These are phyloP conservation scores for Elaeis guineensis DNA, from an alignment of 176 grass and related monocot species.

Conservation along the genomic window DNA sequence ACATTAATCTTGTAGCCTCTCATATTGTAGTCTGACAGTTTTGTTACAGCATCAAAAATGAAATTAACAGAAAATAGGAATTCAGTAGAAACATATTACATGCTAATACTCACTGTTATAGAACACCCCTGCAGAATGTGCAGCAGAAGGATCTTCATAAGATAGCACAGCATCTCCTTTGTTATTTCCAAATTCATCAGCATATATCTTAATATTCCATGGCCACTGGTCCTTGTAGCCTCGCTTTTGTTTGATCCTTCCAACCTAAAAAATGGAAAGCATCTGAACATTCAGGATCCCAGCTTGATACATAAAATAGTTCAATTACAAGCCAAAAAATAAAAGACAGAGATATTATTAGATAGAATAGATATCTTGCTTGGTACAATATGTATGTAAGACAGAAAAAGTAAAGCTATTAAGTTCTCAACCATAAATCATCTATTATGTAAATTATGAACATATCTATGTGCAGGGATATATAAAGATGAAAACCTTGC, in stretches of 20 bases:
- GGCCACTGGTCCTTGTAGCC: conserved; percentile 98
- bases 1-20: conserved; percentile 92
- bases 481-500: no score
- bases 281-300: conserved; percentile 7
- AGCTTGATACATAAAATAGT: no score
- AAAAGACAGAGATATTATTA: no score
- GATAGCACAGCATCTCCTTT: conserved; percentile 95
- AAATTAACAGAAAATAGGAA: background rate
- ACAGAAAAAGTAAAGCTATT: no score
- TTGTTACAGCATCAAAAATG: conserved; percentile 22
- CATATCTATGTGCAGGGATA: no score
- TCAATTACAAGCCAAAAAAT: no score
- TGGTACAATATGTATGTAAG: no score
- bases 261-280: conserved; percentile 47
- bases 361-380: no score
- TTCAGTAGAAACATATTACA: background rate
- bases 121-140: conserved; percentile 92
- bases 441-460: no score
- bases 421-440: no score
- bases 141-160: conserved; percentile 98
- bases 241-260: conserved; percentile 96
- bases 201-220: conserved; percentile 97
- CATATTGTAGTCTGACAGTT: conserved; percentile 69
- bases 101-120: conserved; percentile 60
- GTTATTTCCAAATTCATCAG: conserved; percentile 81